phyloP scores from a whole-genome alignment of 495 filamentous ascomycete species.

The Penicillium crystallinum region DNA sequence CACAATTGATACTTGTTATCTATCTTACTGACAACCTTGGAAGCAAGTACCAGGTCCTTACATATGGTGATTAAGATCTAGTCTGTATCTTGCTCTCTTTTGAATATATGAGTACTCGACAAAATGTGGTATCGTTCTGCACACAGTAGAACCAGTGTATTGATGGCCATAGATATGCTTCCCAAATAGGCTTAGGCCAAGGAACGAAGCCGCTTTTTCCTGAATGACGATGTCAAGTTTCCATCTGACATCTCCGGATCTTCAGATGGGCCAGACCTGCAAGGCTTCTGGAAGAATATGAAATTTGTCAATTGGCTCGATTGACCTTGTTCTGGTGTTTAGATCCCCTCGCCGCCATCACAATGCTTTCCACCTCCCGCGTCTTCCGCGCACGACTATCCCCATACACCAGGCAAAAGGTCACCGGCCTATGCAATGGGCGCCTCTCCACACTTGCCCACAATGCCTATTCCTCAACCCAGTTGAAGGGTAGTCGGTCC shows the following conservation, averaged over 20 bases:
- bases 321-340: not conserved
- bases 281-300: not conserved
- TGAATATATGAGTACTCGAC: too few species aligned
- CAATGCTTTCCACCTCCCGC: not conserved
- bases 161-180: not conserved
- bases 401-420: not conserved
- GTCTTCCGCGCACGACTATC: not conserved
- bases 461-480: not conserved
- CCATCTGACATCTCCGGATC: not conserved
- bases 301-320: not conserved
- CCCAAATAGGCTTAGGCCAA: conserved; percentile 2
- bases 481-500: not conserved
- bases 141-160: too few species aligned
- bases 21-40: too few species aligned
- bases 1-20: not conserved
- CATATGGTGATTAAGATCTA: too few species aligned
- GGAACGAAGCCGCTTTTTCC: not conserved
- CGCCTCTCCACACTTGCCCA: conserved; percentile 1
- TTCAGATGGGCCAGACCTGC: not conserved
- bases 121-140: too few species aligned
- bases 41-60: too few species aligned
- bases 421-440: conserved; percentile 1
- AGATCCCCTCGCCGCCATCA: not conserved
- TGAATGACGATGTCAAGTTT: not conserved
- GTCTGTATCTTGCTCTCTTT: too few species aligned